Evolutionary conservation across 208 protist genomes (phyloP).

Genomic region (Porcisia hertigi): DNA sequence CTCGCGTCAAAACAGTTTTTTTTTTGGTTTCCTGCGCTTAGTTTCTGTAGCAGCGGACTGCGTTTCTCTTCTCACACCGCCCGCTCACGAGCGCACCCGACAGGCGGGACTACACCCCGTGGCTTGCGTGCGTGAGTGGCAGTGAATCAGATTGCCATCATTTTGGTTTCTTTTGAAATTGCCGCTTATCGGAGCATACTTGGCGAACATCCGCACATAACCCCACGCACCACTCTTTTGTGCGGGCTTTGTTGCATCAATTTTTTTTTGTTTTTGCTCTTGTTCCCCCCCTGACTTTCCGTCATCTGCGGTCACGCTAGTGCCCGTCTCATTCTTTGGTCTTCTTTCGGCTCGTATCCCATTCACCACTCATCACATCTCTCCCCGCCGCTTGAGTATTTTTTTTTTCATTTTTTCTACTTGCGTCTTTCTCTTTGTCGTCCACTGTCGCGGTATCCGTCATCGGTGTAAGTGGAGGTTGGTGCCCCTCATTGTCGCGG

Average conservation of each 20-base stretch:
- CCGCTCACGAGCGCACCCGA: not conserved
- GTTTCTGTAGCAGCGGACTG: not conserved
- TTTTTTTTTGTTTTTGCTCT: not conserved
- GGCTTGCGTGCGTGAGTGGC: not conserved
- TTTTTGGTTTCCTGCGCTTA: not conserved
- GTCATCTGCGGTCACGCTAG: not conserved
- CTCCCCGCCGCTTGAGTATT: too few species aligned
- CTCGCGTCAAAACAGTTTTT: not conserved
- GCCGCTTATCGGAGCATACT: not conserved
- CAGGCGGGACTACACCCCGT: not conserved
- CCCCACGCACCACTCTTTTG: not conserved
- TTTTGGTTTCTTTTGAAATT: too few species aligned
- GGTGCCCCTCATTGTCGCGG: too few species aligned
- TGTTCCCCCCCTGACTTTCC: too few species aligned
- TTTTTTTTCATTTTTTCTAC: not conserved
- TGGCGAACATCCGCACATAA: not conserved
- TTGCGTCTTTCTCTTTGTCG: not conserved
- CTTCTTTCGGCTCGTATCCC: not conserved
- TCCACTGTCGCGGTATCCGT: too few species aligned
- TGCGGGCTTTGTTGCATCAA: not conserved
- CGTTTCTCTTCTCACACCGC: not conserved
- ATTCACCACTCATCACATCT: not conserved
- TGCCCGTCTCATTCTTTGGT: not conserved
- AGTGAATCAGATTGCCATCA: not conserved
- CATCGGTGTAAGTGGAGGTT: too few species aligned